Evolutionary conservation across 2,329 filamentous ascomycete species (phyloP).

Genomic region (Hirsutella minnesotensis): DNA sequence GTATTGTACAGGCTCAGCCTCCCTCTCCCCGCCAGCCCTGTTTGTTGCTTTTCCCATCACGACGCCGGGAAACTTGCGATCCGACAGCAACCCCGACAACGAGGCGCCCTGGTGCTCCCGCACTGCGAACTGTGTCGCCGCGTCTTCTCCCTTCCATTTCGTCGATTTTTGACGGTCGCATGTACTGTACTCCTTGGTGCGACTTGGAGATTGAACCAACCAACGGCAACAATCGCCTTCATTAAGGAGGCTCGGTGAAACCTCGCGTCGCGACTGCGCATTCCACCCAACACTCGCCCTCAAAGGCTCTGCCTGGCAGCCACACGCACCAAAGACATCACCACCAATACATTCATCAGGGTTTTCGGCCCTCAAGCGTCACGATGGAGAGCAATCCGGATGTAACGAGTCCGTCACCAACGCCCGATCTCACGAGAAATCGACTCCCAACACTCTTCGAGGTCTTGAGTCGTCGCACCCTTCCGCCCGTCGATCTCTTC

Average conservation of each 20-base stretch:
- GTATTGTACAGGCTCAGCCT: background rate
- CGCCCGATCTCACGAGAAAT: slow-evolving; percentile 57
- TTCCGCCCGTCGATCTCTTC: slow-evolving; percentile 91
- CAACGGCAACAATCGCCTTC: background rate
- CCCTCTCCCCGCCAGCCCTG: slow-evolving; percentile 4
- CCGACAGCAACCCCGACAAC: slow-evolving; percentile 6
- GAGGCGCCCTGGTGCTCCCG: slow-evolving; percentile 7
- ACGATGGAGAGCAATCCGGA: slow-evolving; percentile 12
- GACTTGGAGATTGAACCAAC: background rate
- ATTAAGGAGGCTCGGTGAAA: slow-evolving; percentile 8
- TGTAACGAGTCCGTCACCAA: slow-evolving; percentile 35
- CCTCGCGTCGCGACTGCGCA: slow-evolving; percentile 3
- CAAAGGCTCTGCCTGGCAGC: background rate
- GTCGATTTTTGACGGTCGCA: background rate
- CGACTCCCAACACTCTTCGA: slow-evolving; percentile 91
- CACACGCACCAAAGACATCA: background rate
- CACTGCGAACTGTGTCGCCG: slow-evolving; percentile 3
- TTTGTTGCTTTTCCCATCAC: background rate
- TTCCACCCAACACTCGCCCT: background rate
- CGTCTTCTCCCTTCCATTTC: background rate
- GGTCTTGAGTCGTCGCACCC: slow-evolving; percentile 85
- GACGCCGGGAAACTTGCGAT: slow-evolving; percentile 6
- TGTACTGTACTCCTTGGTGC: too few relatives aligned
- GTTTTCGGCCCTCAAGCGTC: background rate
- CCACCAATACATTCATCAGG: background rate